Percentiles rank a stretch among this genome's conserved stretches.
These are phyloP conservation scores for Mallotus repandus DNA, from an alignment of 441 rosid genomes.

Conservation along the genomic window DNA sequence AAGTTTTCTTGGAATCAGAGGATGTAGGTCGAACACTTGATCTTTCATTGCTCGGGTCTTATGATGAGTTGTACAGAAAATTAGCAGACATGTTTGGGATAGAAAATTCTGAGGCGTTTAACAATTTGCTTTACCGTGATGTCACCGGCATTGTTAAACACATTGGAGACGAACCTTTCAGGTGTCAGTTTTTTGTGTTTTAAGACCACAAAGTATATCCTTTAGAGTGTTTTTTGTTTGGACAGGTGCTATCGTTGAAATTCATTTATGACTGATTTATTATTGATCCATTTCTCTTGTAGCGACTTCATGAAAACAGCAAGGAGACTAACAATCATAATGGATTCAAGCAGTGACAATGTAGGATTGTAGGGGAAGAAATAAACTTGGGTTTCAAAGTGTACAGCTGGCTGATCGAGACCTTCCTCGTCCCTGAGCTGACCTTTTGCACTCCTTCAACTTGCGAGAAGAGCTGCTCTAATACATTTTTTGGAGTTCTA, in stretches of 20 bases:
- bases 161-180: conserved; percentile 53
- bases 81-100: conserved; percentile 53
- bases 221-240: background rate
- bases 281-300: conserved; percentile 29
- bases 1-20: conserved; percentile 63
- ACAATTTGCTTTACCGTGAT: conserved; percentile 48
- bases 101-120: conserved; percentile 36
- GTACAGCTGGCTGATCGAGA: conserved; percentile 36
- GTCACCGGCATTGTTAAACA: conserved; percentile 44
- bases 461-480: conserved; percentile 20
- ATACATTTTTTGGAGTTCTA: conserved; percentile 17
- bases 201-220: no score
- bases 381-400: conserved; percentile 21
- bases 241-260: background rate
- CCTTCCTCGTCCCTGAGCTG: conserved; percentile 22
- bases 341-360: conserved; percentile 51
- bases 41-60: conserved; percentile 49
- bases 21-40: conserved; percentile 60
- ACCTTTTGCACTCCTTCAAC: conserved; percentile 25
- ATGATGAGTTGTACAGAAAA: conserved; percentile 49
- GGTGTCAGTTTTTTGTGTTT: conserved; percentile 29
- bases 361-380: conserved; percentile 40
- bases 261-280: conserved; percentile 2
- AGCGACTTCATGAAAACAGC: conserved; percentile 55
- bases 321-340: conserved; percentile 51